These are phyloP conservation scores for Thielaviopsis ethacetica DNA, from an alignment of 2,329 filamentous ascomycete genomes.

Conservation along the genomic window DNA sequence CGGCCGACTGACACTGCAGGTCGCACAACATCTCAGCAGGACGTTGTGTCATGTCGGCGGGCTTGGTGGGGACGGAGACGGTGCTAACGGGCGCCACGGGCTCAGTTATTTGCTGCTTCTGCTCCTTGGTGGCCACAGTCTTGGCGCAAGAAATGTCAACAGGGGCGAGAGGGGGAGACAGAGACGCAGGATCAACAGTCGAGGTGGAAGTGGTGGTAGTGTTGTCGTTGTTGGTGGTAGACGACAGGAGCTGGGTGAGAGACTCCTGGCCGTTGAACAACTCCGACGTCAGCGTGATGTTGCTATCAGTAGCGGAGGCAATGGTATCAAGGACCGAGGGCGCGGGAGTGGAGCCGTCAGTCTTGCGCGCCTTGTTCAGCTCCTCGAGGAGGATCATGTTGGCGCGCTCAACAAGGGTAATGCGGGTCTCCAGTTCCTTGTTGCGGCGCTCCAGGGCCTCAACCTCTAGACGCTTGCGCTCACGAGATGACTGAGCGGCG, in stretches of 20 bases:
- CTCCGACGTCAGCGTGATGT: constrained; percentile 41
- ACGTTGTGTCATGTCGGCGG: constrained; percentile 98
- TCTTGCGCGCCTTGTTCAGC: constrained; percentile 30
- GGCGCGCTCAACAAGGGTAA: constrained; percentile 41
- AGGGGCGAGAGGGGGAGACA: constrained; percentile 40
- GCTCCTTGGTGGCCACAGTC: constrained; percentile 12
- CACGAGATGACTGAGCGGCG: constrained; percentile 88
- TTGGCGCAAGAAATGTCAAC: constrained; percentile 26
- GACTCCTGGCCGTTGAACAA: constrained; percentile 31
- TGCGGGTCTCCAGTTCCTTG: constrained; percentile 47
- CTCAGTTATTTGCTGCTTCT: constrained; percentile 14
- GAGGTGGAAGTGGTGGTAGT: constrained; percentile 18
- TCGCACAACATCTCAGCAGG: constrained; percentile 99
- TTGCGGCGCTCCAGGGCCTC: constrained; percentile 70
- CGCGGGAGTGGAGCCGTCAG: constrained; percentile 25
- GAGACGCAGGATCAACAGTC: constrained; percentile 44
- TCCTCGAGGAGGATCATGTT: constrained; percentile 33
- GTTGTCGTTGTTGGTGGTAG: constrained; percentile 3
- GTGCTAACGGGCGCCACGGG: constrained; percentile 9
- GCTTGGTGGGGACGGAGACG: constrained; percentile 21
- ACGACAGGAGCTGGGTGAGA: constrained; percentile 18
- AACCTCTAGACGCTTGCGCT: constrained; percentile 77
- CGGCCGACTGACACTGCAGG: constrained; percentile 98
- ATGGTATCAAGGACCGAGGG: constrained; percentile 27
- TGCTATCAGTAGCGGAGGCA: constrained; percentile 24